Evolutionary conservation across 2,329 filamentous ascomycete genomes (phyloP).

Genomic region (Fusarium nelsonii): DNA sequence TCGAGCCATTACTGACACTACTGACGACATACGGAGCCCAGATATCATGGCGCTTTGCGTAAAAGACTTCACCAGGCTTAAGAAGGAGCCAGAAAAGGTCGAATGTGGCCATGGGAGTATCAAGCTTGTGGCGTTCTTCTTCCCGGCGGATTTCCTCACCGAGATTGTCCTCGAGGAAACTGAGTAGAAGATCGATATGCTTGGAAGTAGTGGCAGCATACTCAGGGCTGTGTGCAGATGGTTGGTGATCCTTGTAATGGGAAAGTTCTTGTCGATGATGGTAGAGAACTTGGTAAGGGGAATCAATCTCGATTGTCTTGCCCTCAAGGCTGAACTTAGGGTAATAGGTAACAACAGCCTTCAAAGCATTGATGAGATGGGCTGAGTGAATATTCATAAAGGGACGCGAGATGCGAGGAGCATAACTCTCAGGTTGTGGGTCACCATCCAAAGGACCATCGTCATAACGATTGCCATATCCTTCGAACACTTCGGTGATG

Average conservation of each 20-base stretch:
- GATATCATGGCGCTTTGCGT: conserved; percentile 55
- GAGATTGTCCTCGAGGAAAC: conserved; percentile 57
- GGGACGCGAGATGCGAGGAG: conserved; percentile 50
- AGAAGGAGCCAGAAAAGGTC: conserved; percentile 61
- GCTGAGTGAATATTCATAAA: conserved; percentile 60
- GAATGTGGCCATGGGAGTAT: conserved; percentile 58
- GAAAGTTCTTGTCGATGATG: conserved; percentile 61
- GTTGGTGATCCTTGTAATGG: conserved; percentile 58
- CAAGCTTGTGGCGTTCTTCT: conserved; percentile 54
- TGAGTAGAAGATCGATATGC: conserved; percentile 61
- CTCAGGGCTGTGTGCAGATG: conserved; percentile 55
- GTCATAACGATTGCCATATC: conserved; percentile 45
- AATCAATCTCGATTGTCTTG: conserved; percentile 55
- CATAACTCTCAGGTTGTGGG: conserved; percentile 42
- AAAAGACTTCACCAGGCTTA: conserved; percentile 61
- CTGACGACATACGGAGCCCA: conserved; percentile 60
- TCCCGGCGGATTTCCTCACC: conserved; percentile 57
- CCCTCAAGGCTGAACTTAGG: conserved; percentile 56
- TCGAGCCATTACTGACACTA: conserved; percentile 43
- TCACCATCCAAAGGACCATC: conserved; percentile 45
- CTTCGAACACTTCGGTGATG: conserved; percentile 48
- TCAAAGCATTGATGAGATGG: conserved; percentile 61
- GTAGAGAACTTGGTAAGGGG: conserved; percentile 62
- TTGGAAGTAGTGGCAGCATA: conserved; percentile 56
- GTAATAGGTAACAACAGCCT: conserved; percentile 63